These are phyloP conservation scores for Phialophora macrospora DNA, from an alignment of 2,329 filamentous ascomycete species.

Conservation along the genomic window DNA sequence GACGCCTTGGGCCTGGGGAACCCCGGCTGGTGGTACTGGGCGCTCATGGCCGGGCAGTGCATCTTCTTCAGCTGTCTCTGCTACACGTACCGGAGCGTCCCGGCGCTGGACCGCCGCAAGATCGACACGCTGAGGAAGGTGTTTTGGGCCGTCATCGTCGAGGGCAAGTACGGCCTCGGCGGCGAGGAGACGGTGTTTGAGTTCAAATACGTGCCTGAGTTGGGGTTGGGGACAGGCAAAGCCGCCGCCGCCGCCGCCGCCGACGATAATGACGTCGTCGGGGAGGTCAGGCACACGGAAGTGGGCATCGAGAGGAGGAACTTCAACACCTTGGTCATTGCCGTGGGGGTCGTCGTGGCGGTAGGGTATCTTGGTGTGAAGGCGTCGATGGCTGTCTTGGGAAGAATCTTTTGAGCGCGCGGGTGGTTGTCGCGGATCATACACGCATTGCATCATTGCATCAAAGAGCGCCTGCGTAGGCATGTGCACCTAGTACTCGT, in stretches of 20 bases:
- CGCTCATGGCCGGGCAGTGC: conserved; percentile 68
- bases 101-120: conserved; percentile 56
- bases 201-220: conserved; percentile 71
- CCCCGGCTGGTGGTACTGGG: conserved; percentile 63
- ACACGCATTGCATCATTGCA: not conserved
- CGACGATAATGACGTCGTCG: no score
- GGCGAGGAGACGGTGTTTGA: conserved; percentile 68
- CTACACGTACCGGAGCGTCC: conserved; percentile 54
- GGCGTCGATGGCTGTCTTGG: conserved; percentile 18
- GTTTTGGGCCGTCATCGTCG: conserved; percentile 64
- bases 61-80: conserved; percentile 64
- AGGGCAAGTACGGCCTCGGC: conserved; percentile 65
- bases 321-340: conserved; percentile 35
- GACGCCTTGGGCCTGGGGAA: conserved; percentile 63
- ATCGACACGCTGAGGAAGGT: conserved; percentile 58
- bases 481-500: not conserved
- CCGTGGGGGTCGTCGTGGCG: conserved; percentile 23
- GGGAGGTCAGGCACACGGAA: conserved; percentile 35
- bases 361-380: conserved; percentile 29
- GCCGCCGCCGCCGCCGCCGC: conserved; percentile 49
- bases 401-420: conserved; percentile 18
- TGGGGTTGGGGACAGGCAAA: conserved; percentile 52
- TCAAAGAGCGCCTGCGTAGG: not conserved
- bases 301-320: conserved; percentile 36
- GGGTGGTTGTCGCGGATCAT: not conserved